phyloP scores from a whole-genome alignment of 2,329 filamentous ascomycete species.

The Drechslerella coelobrocha region DNA sequence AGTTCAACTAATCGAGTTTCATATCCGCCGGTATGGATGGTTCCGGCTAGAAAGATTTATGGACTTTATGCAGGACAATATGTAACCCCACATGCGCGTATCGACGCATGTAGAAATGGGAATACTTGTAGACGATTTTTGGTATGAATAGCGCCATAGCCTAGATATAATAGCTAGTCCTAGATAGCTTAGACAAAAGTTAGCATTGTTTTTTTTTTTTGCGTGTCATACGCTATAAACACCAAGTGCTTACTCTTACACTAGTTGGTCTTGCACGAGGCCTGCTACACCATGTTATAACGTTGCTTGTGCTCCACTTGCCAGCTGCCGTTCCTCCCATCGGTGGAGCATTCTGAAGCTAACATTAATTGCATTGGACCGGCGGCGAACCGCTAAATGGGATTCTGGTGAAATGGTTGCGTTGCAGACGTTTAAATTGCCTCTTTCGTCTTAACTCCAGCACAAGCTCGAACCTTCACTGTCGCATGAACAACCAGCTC shows the following conservation, averaged over 20 bases:
- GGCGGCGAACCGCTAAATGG: too few species aligned
- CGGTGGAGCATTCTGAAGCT: background rate
- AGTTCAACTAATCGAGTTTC: conserved; percentile 10
- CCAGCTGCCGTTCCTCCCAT: background rate
- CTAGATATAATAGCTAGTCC: too few species aligned
- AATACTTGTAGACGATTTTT: too few species aligned
- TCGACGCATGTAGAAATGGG: background rate
- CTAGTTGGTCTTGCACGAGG: too few species aligned
- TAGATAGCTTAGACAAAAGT: too few species aligned
- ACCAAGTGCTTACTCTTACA: too few species aligned
- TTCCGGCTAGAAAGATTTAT: conserved; percentile 20
- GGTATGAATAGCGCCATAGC: too few species aligned
- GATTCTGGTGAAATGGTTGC: too few species aligned
- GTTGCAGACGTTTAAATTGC: conserved; percentile 4
- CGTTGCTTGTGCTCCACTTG: conserved; percentile 1
- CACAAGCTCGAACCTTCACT: background rate
- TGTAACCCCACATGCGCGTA: conserved; percentile 1
- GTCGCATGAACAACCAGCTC: conserved; percentile 14
- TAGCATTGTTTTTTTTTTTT: too few species aligned
- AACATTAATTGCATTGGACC: too few species aligned
- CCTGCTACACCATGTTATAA: background rate
- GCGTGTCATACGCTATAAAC: too few species aligned
- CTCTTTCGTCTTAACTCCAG: background rate
- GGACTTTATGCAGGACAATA: conserved; percentile 21
- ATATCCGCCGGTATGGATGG: conserved; percentile 18